Evolutionary conservation across 306 rosid genomes (phyloP), one percentile per base, ranked within the genome.

Genomic region (Cicer arietinum): DNA sequence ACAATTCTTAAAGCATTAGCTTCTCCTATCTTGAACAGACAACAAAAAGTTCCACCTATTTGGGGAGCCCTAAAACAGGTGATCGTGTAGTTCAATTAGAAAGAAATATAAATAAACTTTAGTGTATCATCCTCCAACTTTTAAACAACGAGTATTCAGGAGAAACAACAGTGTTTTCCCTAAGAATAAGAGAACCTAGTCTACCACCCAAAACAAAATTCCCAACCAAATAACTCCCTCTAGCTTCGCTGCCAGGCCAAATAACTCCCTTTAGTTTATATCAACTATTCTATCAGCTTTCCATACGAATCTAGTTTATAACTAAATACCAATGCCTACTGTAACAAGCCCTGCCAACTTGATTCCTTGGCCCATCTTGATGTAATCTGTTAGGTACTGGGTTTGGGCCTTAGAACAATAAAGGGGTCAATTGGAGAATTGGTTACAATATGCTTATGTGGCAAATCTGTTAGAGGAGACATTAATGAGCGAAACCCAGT

Each of bases 171-270:
- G 35, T 48, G 74, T 30, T 18, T 8, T 48, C 45, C n/a, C 22
- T 13, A 25, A 7, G 58, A 67, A 47, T 46, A 6, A 46, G 20
- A 46, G 57, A 12, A 25, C 30, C 58, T 30, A 7, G 13, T 25
- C 73, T 47, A 51, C 58, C 22, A 25, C 22, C 7, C 7, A 67
- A 67, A 68, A 68, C 45, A n/a, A 48, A 48, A 58, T 7, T 50
- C 48, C 25, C 14, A 68, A 47, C 43, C 42, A 68, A 6, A n/a
- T 44, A 47, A 25, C 58, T 12, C 56, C 56, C 44, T 68, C 42
- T 47, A 42, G n/a, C 37, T 47, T 47, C 59, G n/a, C 30, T 48
- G 8, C 25, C 44, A 3, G 35, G 35, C 43, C 42, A 68, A 6
- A n/a, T 65, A 47, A 25, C 58, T 12, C 56, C 56, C 44, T 68